Conservation (phyloP, 2,329 filamentous ascomycete species). For the Pestalotiopsis sp. region DNA sequence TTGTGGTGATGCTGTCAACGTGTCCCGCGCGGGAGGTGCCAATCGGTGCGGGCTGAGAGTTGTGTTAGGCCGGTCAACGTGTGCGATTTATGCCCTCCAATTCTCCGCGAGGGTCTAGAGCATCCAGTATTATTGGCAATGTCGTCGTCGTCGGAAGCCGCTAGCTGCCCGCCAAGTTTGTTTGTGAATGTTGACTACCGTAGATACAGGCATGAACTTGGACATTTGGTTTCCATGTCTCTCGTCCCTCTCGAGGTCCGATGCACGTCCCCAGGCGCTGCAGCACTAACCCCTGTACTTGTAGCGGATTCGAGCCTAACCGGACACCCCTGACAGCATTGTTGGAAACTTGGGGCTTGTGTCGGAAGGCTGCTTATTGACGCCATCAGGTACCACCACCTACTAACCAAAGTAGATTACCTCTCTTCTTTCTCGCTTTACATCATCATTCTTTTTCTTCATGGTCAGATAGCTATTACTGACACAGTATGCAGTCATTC, state of each 20-base stretch:
- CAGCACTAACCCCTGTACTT: conserved; percentile 2
- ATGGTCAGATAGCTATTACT: too few species aligned
- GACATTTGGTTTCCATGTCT: background rate
- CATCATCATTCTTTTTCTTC: too few species aligned
- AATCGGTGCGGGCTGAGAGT: background rate
- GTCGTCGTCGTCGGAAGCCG: background rate
- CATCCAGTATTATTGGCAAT: background rate
- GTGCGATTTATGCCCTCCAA: background rate
- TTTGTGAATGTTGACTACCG: background rate
- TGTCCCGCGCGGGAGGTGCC: background rate
- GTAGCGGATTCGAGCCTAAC: conserved; percentile 8
- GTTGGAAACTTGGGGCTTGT: background rate
- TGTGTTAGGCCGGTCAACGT: background rate
- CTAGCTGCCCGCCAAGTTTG: background rate
- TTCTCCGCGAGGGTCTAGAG: background rate
- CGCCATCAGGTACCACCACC: background rate
- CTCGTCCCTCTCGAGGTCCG: background rate
- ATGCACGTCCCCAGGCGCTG: conserved; percentile 3
- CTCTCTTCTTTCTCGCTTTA: too few species aligned
- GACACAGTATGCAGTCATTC: too few species aligned
- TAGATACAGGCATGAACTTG: background rate
- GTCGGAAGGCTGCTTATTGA: background rate
- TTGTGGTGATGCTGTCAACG: conserved; percentile 1
- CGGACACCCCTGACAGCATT: background rate
- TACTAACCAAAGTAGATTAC: too few species aligned